A percentile compares a stretch with the other conserved stretches of the same genome.
Evolutionary conservation across 192 early-diverging fungal species (phyloP).

Genomic region (Linnemannia schmuckeri): DNA sequence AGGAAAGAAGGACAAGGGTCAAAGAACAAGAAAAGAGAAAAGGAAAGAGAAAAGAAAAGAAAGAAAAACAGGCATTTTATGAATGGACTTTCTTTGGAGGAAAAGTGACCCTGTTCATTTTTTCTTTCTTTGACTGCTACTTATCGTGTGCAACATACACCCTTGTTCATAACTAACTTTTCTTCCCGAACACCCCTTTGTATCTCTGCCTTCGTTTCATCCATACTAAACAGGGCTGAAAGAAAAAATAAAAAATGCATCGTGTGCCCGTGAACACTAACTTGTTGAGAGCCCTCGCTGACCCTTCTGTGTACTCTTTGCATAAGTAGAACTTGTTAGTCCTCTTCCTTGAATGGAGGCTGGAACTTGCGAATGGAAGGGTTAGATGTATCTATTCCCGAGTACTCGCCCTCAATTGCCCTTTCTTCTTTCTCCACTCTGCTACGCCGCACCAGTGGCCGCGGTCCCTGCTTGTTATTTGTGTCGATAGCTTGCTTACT

Average conservation of each 20-base stretch:
- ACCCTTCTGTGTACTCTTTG: not conserved
- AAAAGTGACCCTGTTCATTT: not conserved
- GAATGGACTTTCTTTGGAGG: no score
- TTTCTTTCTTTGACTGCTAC: not conserved
- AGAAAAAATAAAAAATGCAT: not conserved
- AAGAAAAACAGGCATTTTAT: not conserved
- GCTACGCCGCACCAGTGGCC: no score
- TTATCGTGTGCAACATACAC: no score
- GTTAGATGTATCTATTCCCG: not conserved
- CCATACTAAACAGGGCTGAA: not conserved
- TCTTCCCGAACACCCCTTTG: slow-evolving; percentile 2
- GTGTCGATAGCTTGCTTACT: not conserved
- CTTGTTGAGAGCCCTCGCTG: not conserved
- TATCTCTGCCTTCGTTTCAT: not conserved
- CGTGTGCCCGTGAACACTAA: not conserved
- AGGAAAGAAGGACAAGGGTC: not conserved
- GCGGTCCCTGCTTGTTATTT: not conserved
- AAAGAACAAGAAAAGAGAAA: not conserved
- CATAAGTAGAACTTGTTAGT: no score
- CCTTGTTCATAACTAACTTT: not conserved
- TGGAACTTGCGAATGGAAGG: not conserved
- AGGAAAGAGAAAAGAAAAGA: not conserved
- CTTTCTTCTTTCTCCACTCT: not conserved
- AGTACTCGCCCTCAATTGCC: not conserved
- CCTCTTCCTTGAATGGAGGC: not conserved